Evolutionary conservation across 345 rosid species (phyloP).

Genomic region (Nephelium lappaceum): DNA sequence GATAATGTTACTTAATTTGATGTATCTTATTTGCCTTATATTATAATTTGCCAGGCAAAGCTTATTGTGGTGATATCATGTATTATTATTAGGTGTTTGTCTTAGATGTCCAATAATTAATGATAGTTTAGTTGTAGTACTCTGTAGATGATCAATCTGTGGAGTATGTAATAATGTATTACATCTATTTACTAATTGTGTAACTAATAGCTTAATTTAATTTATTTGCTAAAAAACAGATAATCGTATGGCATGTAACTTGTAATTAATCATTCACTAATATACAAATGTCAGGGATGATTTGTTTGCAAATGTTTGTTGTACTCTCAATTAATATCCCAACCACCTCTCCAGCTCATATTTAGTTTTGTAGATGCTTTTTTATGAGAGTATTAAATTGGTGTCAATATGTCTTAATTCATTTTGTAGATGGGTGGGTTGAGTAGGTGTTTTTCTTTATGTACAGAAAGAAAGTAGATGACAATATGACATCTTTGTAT

Average conservation of each 20-base stretch:
- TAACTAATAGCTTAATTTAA: neutral
- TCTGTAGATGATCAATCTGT: neutral
- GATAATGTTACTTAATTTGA: neutral
- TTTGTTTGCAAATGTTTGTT: neutral
- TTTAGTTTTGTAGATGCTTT: neutral
- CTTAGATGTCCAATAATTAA: too few relatives aligned
- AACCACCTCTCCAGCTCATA: neutral
- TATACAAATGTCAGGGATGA: neutral
- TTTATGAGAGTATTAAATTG: constrained; percentile 8
- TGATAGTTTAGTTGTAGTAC: too few relatives aligned
- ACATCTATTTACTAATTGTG: neutral
- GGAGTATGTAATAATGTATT: neutral
- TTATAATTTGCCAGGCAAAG: too few relatives aligned
- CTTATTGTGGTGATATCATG: too few relatives aligned
- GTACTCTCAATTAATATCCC: neutral
- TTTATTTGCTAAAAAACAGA: neutral
- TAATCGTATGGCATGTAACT: neutral
- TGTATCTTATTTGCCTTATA: neutral
- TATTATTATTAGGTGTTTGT: too few relatives aligned
- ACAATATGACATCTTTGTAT: neutral
- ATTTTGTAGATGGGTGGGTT: neutral
- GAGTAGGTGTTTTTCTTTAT: neutral
- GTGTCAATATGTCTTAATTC: neutral
- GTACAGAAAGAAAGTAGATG: neutral
- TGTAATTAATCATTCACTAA: neutral